These are phyloP conservation scores for Blastobotrys niveus DNA, from an alignment of 1,139 yeast species.

Conservation along the genomic window DNA sequence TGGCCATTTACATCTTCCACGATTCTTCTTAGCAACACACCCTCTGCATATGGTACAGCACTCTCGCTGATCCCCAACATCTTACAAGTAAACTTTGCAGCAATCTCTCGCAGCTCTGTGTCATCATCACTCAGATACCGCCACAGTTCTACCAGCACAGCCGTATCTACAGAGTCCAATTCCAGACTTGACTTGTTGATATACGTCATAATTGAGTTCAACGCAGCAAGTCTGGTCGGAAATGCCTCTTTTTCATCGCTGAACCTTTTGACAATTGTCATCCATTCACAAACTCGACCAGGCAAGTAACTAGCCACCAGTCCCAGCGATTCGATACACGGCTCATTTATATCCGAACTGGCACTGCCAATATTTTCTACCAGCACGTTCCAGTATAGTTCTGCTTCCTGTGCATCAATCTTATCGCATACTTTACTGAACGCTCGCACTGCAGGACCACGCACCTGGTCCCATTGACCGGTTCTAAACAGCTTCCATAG, in stretches of 20 bases:
- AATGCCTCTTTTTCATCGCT: slow-evolving; percentile 43
- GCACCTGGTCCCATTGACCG: slow-evolving; percentile 41
- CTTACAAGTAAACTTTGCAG: slow-evolving; percentile 21
- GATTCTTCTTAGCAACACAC: slow-evolving; percentile 17
- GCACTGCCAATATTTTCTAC: slow-evolving; percentile 24
- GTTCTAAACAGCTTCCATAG: slow-evolving; percentile 30
- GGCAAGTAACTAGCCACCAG: slow-evolving; percentile 27
- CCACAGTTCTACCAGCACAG: slow-evolving; percentile 33
- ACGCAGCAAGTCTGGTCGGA: slow-evolving; percentile 45
- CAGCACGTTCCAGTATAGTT: slow-evolving; percentile 24
- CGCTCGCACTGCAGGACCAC: slow-evolving; percentile 40
- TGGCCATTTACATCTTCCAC: neutral
- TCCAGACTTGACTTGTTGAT: too few relatives aligned
- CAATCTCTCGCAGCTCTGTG: slow-evolving; percentile 31
- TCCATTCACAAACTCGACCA: slow-evolving; percentile 29
- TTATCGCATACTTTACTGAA: slow-evolving; percentile 31
- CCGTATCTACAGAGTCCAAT: neutral
- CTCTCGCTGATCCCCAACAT: slow-evolving; percentile 23
- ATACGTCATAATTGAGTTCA: slow-evolving; percentile 41
- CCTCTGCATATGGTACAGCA: slow-evolving; percentile 26
- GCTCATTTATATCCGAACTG: slow-evolving; percentile 45
- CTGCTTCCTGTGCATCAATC: neutral
- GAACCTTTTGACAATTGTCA: slow-evolving; percentile 31
- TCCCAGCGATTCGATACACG: slow-evolving; percentile 49
- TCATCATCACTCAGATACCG: slow-evolving; percentile 57